phyloP scores from a whole-genome alignment of 495 filamentous ascomycete genomes.

The Lentithecium fluviatile region DNA sequence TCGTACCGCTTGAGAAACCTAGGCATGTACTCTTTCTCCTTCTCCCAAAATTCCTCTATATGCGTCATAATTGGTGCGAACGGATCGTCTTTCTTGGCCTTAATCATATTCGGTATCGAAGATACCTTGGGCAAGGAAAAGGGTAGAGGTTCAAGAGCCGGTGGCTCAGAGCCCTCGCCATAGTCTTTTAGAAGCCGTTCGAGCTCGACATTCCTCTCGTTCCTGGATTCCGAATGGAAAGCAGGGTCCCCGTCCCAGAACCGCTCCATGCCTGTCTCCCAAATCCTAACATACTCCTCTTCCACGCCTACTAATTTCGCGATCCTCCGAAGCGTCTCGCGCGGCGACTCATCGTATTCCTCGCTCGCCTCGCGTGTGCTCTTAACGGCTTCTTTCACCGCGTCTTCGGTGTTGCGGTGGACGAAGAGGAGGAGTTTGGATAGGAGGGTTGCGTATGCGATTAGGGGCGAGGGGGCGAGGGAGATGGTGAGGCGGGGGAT shows the following conservation, averaged over 20 bases:
- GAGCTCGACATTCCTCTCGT: too few species aligned
- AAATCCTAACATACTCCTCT: too few species aligned
- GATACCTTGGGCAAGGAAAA: neutral
- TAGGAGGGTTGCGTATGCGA: neutral
- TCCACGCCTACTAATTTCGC: too few species aligned
- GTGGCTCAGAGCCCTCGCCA: neutral
- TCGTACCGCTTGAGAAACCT: slow-evolving; percentile 14
- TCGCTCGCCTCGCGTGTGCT: neutral
- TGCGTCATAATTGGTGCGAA: neutral
- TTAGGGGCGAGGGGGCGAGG: neutral
- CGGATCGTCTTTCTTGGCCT: neutral
- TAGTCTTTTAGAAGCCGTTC: too few species aligned
- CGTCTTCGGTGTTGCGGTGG: neutral
- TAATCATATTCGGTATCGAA: too few species aligned
- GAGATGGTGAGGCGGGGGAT: neutral
- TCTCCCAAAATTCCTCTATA: neutral
- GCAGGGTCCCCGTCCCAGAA: too few species aligned
- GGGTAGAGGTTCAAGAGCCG: too few species aligned
- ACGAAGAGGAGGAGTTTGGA: neutral
- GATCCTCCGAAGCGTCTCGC: too few species aligned
- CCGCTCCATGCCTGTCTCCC: too few species aligned
- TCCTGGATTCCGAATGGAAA: too few species aligned
- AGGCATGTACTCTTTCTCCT: slow-evolving; percentile 1
- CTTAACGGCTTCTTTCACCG: neutral
- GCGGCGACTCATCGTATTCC: neutral